These are phyloP conservation scores for Ganoderma boninense DNA, from an alignment of 1,284 basidiomycete species.

Conservation along the genomic window DNA sequence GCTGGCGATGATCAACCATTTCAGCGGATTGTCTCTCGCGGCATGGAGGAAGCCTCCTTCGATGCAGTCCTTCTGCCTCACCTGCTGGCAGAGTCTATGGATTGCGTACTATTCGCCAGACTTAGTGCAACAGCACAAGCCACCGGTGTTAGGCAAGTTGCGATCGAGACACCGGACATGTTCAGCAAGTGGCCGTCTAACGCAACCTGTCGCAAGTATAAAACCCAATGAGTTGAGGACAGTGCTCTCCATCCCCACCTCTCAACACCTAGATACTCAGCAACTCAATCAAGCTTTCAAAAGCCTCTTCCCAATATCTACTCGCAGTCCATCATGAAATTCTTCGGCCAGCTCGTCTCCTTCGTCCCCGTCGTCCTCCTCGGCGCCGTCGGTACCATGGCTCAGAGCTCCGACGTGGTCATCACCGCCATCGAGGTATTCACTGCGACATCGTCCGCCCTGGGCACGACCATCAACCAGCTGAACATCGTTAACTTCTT, in stretches of 20 bases:
- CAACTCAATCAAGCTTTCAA: neutral
- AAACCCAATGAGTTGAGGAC: neutral
- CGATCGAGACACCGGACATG: neutral
- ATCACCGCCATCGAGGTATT: conserved; percentile 2
- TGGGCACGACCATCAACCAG: neutral
- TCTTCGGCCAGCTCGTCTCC: conserved; percentile 7
- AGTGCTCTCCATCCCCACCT: neutral
- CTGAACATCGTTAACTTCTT: conserved; percentile 2
- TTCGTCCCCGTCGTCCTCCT: conserved; percentile 6
- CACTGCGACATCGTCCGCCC: conserved; percentile 1
- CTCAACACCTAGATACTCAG: neutral
- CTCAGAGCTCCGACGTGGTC: conserved; percentile 8
- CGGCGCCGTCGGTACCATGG: neutral
- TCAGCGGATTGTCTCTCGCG: neutral
- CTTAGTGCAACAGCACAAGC: neutral
- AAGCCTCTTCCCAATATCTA: neutral
- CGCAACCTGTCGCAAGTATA: neutral
- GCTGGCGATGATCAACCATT: neutral
- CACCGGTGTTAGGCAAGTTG: neutral
- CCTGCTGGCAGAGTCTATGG: neutral
- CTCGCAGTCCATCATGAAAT: neutral
- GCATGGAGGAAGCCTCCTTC: neutral
- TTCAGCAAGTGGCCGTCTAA: neutral
- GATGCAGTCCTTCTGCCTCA: neutral
- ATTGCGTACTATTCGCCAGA: no score